Evolutionary conservation across 1,284 basidiomycete genomes (phyloP), one percentile per base, ranked within the genome.

Genomic region (Cryptococcus depauperatus): DNA sequence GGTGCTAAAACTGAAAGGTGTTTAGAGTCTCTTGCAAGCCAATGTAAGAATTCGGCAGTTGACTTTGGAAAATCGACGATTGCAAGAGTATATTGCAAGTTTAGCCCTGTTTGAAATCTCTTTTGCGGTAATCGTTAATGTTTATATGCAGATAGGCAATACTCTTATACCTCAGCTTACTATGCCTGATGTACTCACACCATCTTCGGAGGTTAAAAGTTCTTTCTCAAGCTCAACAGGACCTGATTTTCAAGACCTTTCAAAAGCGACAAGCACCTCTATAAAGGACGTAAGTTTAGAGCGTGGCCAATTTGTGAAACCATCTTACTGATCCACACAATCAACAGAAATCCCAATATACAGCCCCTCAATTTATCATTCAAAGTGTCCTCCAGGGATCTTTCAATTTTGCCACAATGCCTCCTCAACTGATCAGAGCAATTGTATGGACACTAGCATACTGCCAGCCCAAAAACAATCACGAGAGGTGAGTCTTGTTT

Each of bases 371-470:
- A n/a, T 35, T 46, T 18, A 26, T 54, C 19, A 26, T 52, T n/a
- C 29, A 28, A 14, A 29, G 34, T n/a, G 38, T 60, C 18, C 41
- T 60, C 13, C 44, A 53, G 26, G 58, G 56, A 16, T 50, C 49
- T n/a, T 60, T 54, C 51, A 49, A 52, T 43, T 58, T 50, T 40
- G 33, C 37, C 38, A 47, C 58, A 19, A 56, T 62, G 51, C 50
- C 46, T 14, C 39, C 37, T 21, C 43, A 44, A 2, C 51, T 54
- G 27, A 57, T 63, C 14, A 37, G 54, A 21, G 55, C 62, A 0
- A 55, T 65, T 3, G 61, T 68, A 1, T 64, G 61, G 58, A 56
- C 61, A 22, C 59, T 68, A 28, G 64, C 64, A 1, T 53, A 64
- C 25, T 46, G 50, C n/a, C 56, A 64, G 54, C 60, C 64, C 1